Base-by-base conservation (phyloP, 805 yeast genomes). In the Sugiyamaella americana region DNA sequence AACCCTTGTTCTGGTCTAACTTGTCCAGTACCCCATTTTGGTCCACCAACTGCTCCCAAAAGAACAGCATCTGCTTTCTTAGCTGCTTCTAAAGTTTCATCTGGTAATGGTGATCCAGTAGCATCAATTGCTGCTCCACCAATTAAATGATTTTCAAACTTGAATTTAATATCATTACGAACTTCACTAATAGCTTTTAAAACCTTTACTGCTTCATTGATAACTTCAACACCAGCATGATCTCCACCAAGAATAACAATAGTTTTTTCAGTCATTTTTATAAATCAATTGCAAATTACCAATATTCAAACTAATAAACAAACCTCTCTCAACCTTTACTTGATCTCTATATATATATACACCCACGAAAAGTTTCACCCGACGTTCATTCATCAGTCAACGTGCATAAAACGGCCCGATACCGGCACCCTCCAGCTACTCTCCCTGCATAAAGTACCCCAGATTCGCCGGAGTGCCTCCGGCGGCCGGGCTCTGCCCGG, bases 111-210 rank as follows among this genome's bases (percentile, higher is more conserved):
- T 43, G 65, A 82, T 45, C 98, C 98, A 39, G 94, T 83, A 48
- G 96, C 96, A 65, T 93, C 98, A 61, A 93, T 91, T 40, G 98
- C 95, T 43, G 98, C 97, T 60, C 98, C 98, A 54, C 98, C 98
- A 58, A 93, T 91, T 59, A 91, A 74, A 62, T 89, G 96, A 52
- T 84, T 69, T 60, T 84, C 74, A 65, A 87, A 87, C 44, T 84
- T 78, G 63, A 93, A 89, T 61, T 80, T 69, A 59, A 84, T 70
- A 13, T 59, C 62, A 37, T 82, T 75, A 41, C 74, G 72, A 38
- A 65, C 79, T 50, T 72, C 74, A 56, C 79, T 78, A 56, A 91
- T 84, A 46, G 96, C 87, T 49, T 80, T 73, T 51, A 93, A 74
- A 26, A 93, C 96, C 66, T 91, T 91, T 59, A 89, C 80, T 41